Conservation (phyloP, 805 yeast genomes). For the Candida loeiensis region DNA sequence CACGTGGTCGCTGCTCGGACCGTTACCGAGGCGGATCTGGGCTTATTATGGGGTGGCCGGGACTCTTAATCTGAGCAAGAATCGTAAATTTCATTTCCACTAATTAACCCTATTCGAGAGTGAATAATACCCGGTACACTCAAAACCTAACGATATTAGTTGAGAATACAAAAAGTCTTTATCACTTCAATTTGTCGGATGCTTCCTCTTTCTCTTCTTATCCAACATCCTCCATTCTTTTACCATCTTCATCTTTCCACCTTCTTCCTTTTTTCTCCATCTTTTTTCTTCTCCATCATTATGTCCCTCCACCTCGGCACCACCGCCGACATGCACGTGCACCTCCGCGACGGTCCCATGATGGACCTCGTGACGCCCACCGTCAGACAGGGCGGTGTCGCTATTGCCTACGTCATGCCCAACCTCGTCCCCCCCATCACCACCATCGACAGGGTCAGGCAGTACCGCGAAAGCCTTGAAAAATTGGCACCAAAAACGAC, state of each 20-base stretch:
- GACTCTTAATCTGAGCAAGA: too few relatives aligned
- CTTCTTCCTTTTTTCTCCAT: not conserved
- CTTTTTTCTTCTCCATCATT: not conserved
- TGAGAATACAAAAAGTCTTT: too few relatives aligned
- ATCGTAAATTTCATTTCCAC: too few relatives aligned
- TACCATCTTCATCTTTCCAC: not conserved
- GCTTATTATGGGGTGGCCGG: too few relatives aligned
- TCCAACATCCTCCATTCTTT: not conserved
- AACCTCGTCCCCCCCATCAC: constrained; percentile 91
- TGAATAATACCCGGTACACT: too few relatives aligned
- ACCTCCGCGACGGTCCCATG: constrained; percentile 91
- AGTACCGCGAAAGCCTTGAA: constrained; percentile 64
- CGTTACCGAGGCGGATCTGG: too few relatives aligned
- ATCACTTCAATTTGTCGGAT: not conserved
- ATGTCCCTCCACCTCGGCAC: constrained; percentile 52
- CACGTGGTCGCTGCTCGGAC: too few relatives aligned
- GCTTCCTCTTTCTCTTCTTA: not conserved
- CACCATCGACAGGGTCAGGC: constrained; percentile 64
- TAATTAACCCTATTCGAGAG: too few relatives aligned
- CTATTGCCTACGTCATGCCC: constrained; percentile 95
- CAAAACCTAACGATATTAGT: too few relatives aligned
- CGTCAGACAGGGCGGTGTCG: constrained; percentile 83
- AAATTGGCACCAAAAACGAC: constrained; percentile 75
- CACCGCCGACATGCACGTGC: constrained; percentile 94
- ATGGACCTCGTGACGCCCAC: constrained; percentile 90